Base-by-base conservation (phyloP, 2,329 filamentous ascomycete genomes). In the Xylaria sp. region DNA sequence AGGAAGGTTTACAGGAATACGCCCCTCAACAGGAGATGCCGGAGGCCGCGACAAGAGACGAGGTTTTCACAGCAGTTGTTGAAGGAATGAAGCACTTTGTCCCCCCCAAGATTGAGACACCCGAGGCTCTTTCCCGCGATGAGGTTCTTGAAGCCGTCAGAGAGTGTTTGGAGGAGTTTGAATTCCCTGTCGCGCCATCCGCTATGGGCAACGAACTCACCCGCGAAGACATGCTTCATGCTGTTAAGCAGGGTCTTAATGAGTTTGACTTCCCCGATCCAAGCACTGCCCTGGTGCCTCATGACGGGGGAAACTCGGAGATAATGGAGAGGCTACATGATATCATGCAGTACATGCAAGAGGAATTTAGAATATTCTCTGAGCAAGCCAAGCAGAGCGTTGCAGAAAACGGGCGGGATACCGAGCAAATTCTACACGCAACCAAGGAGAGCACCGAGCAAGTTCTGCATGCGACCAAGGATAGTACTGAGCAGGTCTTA, bases 401-500 rank as follows among this genome's bases (percentile, higher is more conserved):
- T 23, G 89, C 92, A 3, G 90, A 92, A 70, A 93, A 90, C 73
- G 93, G 92, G 48, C 87, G 90, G 66, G 93, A 96, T 77, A 95
- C 93, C 0, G 94, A 97, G 78, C 93, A 97, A 78, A 90, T 97
- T 13, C 93, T 97, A 4, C 93, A 96, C 78, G 92, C 93, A 0
- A 90, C 97, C 51, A 95, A 93, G 73, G 93, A 97, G 76, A 94
- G 94, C 0, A 96, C 93, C 0, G 94, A 97, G 78, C 93, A 97
- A 78, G 90, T 97, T 13, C 84, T 97, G 4, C 93, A 96, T 78
- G 92, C 93, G 0, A 90, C 97, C 51, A 95, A 93, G 73, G 93
- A 97, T 76, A 3, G 36, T 13, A 96, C 93, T 0, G 94, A 97
- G 78, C 93, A 97, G 78, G 90, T 97, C 13, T 84, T 97, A 5